Conservation (phyloP, 495 filamentous ascomycete genomes). For the Neurospora pannonica region DNA sequence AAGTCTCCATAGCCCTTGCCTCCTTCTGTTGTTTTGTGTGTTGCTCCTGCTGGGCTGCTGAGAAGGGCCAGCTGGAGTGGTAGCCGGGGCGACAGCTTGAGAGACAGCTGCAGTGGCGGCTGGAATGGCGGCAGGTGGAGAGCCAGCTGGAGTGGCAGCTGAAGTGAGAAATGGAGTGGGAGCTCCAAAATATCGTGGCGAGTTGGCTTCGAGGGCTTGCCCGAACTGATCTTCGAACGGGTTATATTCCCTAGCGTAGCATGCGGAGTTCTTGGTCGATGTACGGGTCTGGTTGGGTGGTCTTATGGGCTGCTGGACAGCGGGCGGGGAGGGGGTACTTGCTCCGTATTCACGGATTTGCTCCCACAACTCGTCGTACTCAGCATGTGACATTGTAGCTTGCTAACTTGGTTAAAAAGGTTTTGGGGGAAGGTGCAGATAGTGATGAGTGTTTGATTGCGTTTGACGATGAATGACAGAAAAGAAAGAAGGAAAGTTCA, state of each 20-base stretch:
- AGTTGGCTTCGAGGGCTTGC: not conserved
- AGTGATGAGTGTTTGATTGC: not conserved
- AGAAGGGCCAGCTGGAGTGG: not conserved
- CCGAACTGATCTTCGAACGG: not conserved
- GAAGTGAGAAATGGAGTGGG: not conserved
- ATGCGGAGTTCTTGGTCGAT: not conserved
- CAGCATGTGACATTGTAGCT: not conserved
- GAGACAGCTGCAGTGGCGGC: not conserved
- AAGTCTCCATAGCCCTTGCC: not conserved
- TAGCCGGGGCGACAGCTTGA: not conserved
- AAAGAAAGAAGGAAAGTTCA: not conserved
- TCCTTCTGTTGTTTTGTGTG: not conserved
- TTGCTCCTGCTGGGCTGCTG: not conserved
- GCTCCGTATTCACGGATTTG: not conserved
- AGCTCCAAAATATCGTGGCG: not conserved
- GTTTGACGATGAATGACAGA: not conserved
- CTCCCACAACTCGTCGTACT: not conserved
- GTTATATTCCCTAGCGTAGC: not conserved
- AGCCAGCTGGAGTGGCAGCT: not conserved
- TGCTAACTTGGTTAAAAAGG: not conserved
- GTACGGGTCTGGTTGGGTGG: not conserved
- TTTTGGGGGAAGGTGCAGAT: not conserved
- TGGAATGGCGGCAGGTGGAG: not conserved
- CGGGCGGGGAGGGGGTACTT: not conserved
- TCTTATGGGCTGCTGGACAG: not conserved